Base-by-base conservation (phyloP, 2,329 filamentous ascomycete species). In the Colletotrichum somersetense region DNA sequence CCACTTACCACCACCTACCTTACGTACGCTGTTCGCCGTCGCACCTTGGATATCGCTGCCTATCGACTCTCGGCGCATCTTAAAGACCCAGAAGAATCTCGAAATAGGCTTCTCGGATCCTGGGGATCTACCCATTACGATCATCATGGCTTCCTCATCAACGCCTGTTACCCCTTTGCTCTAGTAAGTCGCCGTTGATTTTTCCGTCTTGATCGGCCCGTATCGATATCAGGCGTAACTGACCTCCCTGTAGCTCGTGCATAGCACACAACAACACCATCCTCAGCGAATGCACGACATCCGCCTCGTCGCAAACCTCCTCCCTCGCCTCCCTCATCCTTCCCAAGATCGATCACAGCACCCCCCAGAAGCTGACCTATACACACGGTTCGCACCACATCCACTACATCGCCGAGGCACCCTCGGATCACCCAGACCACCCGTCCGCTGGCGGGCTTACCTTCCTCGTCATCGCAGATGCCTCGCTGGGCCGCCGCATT, bases 221-320 rank as follows among this genome's bases (percentile, higher is more conserved):
- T 6, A 12, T 18, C 61, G 48, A 71, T 57, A 58, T 42, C 48
- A 73, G 38, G 52, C n/a, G 35, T 68, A 53, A 68, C 69, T 76
- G 68, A 57, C 56, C 74, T 44, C 71, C 35, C 55, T 40, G 33
- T 78, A 97, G 95, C 85, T 92, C 94, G 76, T 98, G 96, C 85
- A 96, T 99, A 82, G 95, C 96, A 62, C 91, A 98, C 85, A 92
- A 96, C 79, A 93, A 91, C 67, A 98, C 95, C 57, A 97, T 99
- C 83, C 91, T 99, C 73, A 86, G 93, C 78, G 96, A 99, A 85
- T 96, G 97, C 85, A 97, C 94, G 61, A 91, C 94, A 44, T 94
- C 94, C 2, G 93, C 95, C 73, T 91, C 93, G 12, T 94, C 92
- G 53, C 91, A 94, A 76, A 93, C 94, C 69, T 95, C 94, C 5